Conservation (phyloP, 192 early-diverging fungal species). For the Endogone sp. region DNA sequence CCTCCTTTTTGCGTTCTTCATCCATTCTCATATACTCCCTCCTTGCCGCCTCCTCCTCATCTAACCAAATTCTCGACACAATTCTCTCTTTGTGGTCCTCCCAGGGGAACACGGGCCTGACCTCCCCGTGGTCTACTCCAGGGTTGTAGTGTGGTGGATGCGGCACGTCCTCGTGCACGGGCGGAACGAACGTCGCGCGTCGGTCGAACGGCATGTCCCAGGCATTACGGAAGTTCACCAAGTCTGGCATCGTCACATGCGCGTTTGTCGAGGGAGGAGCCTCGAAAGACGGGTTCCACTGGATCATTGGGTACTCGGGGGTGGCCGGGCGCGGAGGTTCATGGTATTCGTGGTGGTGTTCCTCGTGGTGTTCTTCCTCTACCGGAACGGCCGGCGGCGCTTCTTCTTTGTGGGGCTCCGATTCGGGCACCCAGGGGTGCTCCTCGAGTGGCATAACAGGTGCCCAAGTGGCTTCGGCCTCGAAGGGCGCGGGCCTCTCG, state of each 20-base stretch:
- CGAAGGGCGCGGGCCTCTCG: not conserved
- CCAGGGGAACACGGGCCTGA: not conserved
- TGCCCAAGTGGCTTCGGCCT: not conserved
- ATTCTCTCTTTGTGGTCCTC: not conserved
- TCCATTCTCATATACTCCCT: too few species aligned
- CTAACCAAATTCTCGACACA: not conserved
- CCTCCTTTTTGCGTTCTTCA: not conserved
- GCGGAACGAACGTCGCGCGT: not conserved
- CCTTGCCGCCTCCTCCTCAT: not conserved
- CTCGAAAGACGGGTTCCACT: slow-evolving; percentile 1
- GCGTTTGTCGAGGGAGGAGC: not conserved
- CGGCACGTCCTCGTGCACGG: not conserved
- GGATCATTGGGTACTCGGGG: not conserved
- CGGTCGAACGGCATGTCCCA: slow-evolving; percentile 1
- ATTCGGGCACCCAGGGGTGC: not conserved
- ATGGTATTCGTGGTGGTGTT: not conserved
- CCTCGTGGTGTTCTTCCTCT: not conserved
- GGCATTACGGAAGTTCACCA: not conserved
- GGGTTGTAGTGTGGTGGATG: not conserved
- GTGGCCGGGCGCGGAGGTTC: not conserved
- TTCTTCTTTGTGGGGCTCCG: too few species aligned
- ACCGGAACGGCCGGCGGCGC: too few species aligned
- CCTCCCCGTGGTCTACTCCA: not conserved
- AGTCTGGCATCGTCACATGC: not conserved
- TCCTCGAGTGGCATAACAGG: not conserved